phyloP scores from a whole-genome alignment of 2,329 filamentous ascomycete species.

The Talaromyces sp. region DNA sequence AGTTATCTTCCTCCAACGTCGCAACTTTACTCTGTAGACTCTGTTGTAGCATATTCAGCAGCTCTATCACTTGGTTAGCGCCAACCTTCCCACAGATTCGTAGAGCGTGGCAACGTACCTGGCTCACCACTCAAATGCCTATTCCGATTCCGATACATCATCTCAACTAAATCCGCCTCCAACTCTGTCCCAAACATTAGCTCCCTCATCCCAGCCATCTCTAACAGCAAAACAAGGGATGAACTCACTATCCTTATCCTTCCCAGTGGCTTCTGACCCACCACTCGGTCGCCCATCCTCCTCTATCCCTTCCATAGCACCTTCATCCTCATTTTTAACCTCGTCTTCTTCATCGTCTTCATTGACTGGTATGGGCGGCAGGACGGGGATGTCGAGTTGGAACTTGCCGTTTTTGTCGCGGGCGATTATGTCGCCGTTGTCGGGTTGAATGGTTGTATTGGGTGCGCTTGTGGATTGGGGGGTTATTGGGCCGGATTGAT shows the following conservation, averaged over 20 bases:
- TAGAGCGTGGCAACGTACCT: conserved; percentile 38
- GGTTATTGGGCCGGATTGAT: neutral
- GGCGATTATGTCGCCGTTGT: conserved; percentile 51
- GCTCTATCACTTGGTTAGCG: conserved; percentile 50
- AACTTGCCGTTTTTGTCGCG: conserved; percentile 51
- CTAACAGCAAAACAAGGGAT: neutral
- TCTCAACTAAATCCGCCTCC: conserved; percentile 46
- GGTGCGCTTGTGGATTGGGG: neutral
- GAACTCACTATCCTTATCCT: conserved; percentile 44
- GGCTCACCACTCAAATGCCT: conserved; percentile 61
- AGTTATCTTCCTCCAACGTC: conserved; percentile 76
- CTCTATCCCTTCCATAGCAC: conserved; percentile 42
- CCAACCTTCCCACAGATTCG: neutral
- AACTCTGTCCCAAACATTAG: conserved; percentile 38
- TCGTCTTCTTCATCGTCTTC: conserved; percentile 40
- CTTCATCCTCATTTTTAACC: conserved; percentile 37
- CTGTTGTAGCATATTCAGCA: conserved; percentile 66
- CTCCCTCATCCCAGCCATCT: too few species aligned
- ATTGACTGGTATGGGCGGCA: conserved; percentile 38
- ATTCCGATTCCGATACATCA: conserved; percentile 42
- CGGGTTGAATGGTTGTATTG: conserved; percentile 10
- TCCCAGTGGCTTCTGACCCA: conserved; percentile 41
- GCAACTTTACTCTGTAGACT: conserved; percentile 71
- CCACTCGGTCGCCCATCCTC: conserved; percentile 53
- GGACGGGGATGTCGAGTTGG: conserved; percentile 45